Conservation (phyloP, 2,329 filamentous ascomycete genomes). For the Acarospora socialis region DNA sequence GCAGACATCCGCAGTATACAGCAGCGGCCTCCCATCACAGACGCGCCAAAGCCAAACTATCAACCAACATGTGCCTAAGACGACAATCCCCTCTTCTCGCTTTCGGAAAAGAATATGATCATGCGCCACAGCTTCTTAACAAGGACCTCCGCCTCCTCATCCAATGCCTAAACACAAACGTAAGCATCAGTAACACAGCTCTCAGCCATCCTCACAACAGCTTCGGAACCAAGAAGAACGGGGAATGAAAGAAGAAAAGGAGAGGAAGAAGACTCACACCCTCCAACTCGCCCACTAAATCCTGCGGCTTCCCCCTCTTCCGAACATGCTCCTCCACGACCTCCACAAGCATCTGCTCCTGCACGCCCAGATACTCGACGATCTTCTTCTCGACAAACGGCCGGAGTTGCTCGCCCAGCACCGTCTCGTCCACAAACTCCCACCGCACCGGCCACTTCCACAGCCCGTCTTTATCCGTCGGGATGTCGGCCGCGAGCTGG, state of each 20-base stretch:
- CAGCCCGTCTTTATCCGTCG: conserved; percentile 67
- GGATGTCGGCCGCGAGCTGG: conserved; percentile 78
- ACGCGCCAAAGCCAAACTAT: too few species aligned
- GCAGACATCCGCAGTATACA: too few species aligned
- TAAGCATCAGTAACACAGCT: conserved; percentile 25
- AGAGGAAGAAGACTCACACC: conserved; percentile 43
- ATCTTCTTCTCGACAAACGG: conserved; percentile 98
- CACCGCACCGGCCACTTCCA: conserved; percentile 92
- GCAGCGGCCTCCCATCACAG: too few species aligned
- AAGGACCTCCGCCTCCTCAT: conserved; percentile 85
- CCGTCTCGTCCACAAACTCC: conserved; percentile 71
- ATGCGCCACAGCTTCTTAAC: conserved; percentile 97
- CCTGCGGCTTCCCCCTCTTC: conserved; percentile 58
- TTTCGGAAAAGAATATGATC: conserved; percentile 95
- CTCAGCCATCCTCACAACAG: too few species aligned
- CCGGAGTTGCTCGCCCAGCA: conserved; percentile 72
- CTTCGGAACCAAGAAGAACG: background rate
- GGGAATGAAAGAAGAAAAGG: conserved; percentile 3
- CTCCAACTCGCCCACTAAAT: conserved; percentile 70
- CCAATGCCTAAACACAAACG: conserved; percentile 49
- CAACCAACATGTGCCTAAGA: conserved; percentile 37
- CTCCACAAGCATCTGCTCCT: conserved; percentile 90
- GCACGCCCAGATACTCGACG: conserved; percentile 87
- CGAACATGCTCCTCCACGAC: conserved; percentile 79
- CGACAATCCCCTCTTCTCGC: conserved; percentile 75